Percentiles rank a stretch among this genome's conserved stretches.
phyloP scores from a whole-genome alignment of 371 early-diverging fungal species.

The Syncephalis fuscata region DNA sequence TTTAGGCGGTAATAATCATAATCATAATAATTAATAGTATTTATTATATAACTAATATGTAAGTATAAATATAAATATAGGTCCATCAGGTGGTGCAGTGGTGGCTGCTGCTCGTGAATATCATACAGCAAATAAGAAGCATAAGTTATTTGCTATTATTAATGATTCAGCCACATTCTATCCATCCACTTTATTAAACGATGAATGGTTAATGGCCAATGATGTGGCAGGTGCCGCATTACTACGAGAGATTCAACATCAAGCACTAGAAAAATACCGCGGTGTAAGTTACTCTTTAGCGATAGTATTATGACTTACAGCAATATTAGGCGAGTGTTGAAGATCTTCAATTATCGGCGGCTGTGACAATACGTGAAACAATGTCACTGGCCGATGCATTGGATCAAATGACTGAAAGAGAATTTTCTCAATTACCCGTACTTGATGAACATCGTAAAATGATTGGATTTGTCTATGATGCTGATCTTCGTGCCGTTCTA shows the following conservation, averaged over 20 bases:
- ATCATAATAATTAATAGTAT: no score
- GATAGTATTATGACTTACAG: no score
- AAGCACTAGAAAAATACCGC: no score
- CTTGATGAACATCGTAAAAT: slow-evolving; percentile 44
- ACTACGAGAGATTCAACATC: slow-evolving; percentile 35
- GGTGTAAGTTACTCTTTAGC: no score
- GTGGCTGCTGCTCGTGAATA: slow-evolving; percentile 41
- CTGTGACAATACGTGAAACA: slow-evolving; percentile 46
- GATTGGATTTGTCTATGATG: slow-evolving; percentile 54
- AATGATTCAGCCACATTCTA: slow-evolving; percentile 58
- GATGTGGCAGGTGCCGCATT: slow-evolving; percentile 47
- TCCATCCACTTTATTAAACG: slow-evolving; percentile 42
- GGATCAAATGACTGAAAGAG: slow-evolving; percentile 60
- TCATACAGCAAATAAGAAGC: slow-evolving; percentile 9
- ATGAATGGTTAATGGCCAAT: slow-evolving; percentile 60
- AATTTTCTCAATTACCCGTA: slow-evolving; percentile 79
- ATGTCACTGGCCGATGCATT: slow-evolving; percentile 40
- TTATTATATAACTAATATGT: no score
- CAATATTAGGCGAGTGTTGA: no score
- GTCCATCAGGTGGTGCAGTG: slow-evolving; percentile 54
- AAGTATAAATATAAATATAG: no score
- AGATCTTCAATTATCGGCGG: slow-evolving; percentile 69
- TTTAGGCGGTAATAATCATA: slow-evolving; percentile 36
- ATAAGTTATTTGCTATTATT: slow-evolving; percentile 25
- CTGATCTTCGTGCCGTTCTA: slow-evolving; percentile 37